Conservation (phyloP, 148 eudicot genomes). For the Camellia sinensis region DNA sequence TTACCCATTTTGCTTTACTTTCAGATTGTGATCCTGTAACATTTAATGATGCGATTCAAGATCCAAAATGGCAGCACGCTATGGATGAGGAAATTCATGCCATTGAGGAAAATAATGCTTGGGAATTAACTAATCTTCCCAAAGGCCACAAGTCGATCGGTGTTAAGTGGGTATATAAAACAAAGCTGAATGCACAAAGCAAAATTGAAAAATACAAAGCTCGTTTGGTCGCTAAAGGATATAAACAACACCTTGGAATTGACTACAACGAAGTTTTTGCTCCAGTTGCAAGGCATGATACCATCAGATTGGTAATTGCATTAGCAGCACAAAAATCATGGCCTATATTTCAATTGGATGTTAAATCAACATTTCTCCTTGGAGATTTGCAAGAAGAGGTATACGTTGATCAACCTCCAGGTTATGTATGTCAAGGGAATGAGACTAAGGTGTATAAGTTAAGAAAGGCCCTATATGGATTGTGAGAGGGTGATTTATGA, state of each 20-base stretch:
- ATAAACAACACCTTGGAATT: neutral
- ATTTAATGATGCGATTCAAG: constrained; percentile 1
- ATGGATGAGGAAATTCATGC: constrained; percentile 14
- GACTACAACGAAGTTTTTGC: neutral
- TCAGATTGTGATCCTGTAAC: neutral
- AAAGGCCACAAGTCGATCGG: too few species aligned
- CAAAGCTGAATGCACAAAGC: too few species aligned
- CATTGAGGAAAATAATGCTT: neutral
- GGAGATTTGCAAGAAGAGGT: neutral
- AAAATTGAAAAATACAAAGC: too few species aligned
- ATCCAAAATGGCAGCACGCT: neutral
- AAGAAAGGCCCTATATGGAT: neutral
- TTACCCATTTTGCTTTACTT: neutral
- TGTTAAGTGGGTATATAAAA: too few species aligned
- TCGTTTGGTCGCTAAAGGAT: too few species aligned
- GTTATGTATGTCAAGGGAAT: too few species aligned
- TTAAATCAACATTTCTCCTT: neutral
- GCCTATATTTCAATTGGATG: neutral
- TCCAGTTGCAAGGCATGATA: neutral
- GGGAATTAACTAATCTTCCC: too few species aligned
- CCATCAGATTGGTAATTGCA: too few species aligned
- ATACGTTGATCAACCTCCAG: neutral
- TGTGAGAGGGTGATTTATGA: too few species aligned
- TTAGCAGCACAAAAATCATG: too few species aligned
- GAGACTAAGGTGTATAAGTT: neutral